phyloP scores from a whole-genome alignment of 331 rosid genomes.

The Pyracantha coccinea region DNA sequence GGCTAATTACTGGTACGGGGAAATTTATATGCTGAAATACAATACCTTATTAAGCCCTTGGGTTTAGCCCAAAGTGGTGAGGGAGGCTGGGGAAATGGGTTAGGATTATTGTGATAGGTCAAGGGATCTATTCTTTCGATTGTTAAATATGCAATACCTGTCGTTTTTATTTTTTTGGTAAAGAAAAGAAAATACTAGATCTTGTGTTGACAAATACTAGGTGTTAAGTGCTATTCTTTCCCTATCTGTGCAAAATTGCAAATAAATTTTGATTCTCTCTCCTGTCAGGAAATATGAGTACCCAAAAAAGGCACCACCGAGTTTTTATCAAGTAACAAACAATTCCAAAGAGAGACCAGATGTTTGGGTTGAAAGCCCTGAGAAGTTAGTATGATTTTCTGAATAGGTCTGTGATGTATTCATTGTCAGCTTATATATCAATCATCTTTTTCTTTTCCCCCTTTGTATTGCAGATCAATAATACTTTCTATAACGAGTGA shows the following conservation, averaged over 20 bases:
- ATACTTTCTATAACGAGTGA: conserved; percentile 92
- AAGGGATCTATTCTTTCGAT: not conserved
- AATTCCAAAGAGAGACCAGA: conserved; percentile 93
- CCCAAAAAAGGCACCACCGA: conserved; percentile 73
- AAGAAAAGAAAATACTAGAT: not conserved
- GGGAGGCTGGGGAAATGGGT: not conserved
- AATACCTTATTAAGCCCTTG: not conserved
- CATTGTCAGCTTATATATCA: not conserved
- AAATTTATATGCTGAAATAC: not conserved
- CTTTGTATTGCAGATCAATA: conserved; percentile 62
- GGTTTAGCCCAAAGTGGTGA: not conserved
- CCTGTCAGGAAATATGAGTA: conserved; percentile 70
- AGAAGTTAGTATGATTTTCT: conserved; percentile 43
- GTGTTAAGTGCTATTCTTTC: not conserved
- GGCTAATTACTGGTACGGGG: not conserved
- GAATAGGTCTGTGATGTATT: not conserved
- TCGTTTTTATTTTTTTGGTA: no score
- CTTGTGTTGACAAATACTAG: not conserved
- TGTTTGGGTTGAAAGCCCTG: conserved; percentile 96
- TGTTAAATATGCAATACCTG: not conserved
- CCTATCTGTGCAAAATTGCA: conserved; percentile 2
- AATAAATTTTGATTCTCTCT: conserved; percentile 7
- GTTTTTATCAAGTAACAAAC: conserved; percentile 83
- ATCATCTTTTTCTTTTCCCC: not conserved
- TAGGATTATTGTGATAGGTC: not conserved